These are phyloP conservation scores for Trichomonascus vanleenenianus DNA, from an alignment of 805 yeast species.

Conservation along the genomic window DNA sequence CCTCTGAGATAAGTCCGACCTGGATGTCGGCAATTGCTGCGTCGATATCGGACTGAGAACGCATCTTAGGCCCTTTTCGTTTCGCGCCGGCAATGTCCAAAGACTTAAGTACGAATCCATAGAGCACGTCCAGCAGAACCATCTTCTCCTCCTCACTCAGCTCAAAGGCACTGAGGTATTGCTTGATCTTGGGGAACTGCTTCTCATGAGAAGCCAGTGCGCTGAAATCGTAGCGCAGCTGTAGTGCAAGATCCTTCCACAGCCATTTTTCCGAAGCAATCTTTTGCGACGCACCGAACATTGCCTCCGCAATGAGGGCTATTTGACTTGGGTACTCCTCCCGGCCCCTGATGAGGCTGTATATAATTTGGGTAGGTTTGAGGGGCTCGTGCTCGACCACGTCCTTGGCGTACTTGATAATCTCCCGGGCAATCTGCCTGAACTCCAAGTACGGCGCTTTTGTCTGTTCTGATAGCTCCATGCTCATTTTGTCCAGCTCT, in stretches of 20 bases:
- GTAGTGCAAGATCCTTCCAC: slow-evolving; percentile 37
- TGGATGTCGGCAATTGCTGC: slow-evolving; percentile 10
- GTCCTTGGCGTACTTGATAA: no score
- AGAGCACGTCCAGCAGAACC: slow-evolving; percentile 16
- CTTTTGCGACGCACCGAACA: slow-evolving; percentile 6
- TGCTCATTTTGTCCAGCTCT: no score
- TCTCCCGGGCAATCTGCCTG: no score
- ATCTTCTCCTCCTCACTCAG: slow-evolving; percentile 7
- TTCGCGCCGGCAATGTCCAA: not conserved
- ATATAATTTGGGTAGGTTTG: no score
- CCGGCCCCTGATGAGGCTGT: no score
- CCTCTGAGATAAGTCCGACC: slow-evolving; percentile 10
- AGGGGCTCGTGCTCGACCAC: no score
- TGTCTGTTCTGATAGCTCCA: no score
- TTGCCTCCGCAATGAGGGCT: slow-evolving; percentile 9
- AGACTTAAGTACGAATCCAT: slow-evolving; percentile 27
- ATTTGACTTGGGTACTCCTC: not conserved
- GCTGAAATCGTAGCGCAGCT: slow-evolving; percentile 33
- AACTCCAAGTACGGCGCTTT: no score
- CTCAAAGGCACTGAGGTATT: slow-evolving; percentile 2
- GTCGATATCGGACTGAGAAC: slow-evolving; percentile 1
- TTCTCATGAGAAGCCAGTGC: slow-evolving; percentile 3
- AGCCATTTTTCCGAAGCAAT: slow-evolving; percentile 4
- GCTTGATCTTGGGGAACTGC: not conserved
- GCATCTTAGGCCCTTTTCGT: not conserved